Percentiles rank a stretch among this genome's conserved stretches.
Conservation (phyloP, 192 early-diverging fungal species). For the Dimargaris verticillata region DNA sequence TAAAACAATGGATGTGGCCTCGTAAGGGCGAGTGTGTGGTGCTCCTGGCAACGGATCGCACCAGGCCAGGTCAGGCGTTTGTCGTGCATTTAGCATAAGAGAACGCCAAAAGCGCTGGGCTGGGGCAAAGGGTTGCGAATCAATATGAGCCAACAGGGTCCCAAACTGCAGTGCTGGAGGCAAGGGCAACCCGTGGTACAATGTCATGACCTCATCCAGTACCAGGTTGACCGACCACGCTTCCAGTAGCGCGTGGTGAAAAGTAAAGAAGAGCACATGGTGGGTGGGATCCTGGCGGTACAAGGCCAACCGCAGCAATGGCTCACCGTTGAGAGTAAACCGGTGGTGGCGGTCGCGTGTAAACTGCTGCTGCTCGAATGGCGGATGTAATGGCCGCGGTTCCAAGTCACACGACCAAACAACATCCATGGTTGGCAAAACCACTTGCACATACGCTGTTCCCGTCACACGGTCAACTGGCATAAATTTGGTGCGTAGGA, state of each 20-base stretch:
- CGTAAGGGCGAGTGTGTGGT: too few relatives aligned
- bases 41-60: background rate
- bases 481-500: background rate
- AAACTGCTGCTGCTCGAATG: background rate
- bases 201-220: background rate
- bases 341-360: background rate
- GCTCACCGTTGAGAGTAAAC: background rate
- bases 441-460: background rate
- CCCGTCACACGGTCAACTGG: background rate
- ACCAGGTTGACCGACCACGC: background rate
- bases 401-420: background rate
- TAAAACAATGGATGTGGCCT: too few relatives aligned
- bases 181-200: background rate
- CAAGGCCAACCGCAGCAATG: background rate
- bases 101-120: background rate
- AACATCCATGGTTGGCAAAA: background rate
- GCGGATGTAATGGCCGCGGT: background rate
- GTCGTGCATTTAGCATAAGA: background rate
- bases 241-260: background rate
- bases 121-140: too few relatives aligned
- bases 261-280: background rate
- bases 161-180: background rate
- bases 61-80: background rate
- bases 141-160: background rate
- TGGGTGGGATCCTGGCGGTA: background rate